Evolutionary conservation across 176 grass and related monocot genomes (phyloP).

Genomic region (Triticum monococcum): DNA sequence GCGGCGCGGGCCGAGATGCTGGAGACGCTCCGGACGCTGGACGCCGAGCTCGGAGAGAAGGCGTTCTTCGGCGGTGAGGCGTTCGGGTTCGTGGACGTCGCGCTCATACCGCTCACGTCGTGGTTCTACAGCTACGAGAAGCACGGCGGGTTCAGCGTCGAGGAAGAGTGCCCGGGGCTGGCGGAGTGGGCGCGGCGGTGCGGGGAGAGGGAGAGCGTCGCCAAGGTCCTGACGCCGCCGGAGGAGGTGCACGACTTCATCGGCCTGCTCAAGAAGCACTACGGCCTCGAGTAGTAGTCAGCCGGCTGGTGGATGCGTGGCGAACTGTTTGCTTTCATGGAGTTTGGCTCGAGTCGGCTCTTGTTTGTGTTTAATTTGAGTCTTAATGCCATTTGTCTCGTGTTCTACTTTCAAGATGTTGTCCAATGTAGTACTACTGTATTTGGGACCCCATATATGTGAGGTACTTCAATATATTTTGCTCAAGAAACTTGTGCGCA

Average conservation of each 20-base stretch:
- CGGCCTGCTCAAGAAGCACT: background rate
- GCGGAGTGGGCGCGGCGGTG: constrained; percentile 2
- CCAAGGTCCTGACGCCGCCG: background rate
- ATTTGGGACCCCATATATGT: no score
- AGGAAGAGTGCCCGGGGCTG: background rate
- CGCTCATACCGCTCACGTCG: constrained; percentile 3
- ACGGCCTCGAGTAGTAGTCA: background rate
- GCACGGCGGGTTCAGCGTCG: constrained; percentile 3
- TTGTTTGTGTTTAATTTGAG: background rate
- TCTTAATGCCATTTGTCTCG: background rate
- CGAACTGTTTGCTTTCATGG: no score
- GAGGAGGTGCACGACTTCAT: constrained; percentile 3
- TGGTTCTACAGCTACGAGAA: constrained; percentile 19
- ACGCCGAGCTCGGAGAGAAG: background rate
- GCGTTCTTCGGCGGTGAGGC: background rate
- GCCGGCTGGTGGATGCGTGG: no score
- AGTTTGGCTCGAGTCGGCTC: background rate
- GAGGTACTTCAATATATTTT: no score
- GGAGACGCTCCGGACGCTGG: background rate
- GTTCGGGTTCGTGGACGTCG: background rate
- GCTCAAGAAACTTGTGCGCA: no score
- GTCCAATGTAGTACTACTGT: background rate
- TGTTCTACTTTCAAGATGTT: background rate
- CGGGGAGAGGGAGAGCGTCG: background rate
- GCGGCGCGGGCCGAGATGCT: constrained; percentile 27